Evolutionary conservation across 306 rosid genomes (phyloP), one percentile per base, ranked within the genome.

Genomic region (Quercus wislizeni): DNA sequence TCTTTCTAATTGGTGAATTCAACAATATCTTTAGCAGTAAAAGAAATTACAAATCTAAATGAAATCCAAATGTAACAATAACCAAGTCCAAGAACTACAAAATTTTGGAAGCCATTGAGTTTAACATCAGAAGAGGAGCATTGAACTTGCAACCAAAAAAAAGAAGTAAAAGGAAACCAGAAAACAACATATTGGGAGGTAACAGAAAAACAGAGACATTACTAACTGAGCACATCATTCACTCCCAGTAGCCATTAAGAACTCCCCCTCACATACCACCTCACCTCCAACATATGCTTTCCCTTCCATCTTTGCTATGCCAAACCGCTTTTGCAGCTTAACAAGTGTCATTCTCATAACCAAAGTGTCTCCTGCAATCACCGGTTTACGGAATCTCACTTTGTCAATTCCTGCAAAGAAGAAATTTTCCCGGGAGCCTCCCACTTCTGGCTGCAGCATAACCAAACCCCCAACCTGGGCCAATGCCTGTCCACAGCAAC

Each of bases 381-480:
- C 97, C 0, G 97, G 97, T 83, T 91, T 94, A 33, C 98, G 87
- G 71, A 94, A 94, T 76, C 97, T 86, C 71, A 91, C 97, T 91
- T 87, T 92, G 86, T 94, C 98, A 43, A 94, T 91, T 82, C 98
- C 98, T 4, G 97, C 97, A 63, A 94, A 92, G 93, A 92, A 91
- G 91, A 94, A 94, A 73, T 84, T 92, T 3, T 88, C 92, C 2
- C 90, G 97, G 64, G 97, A 92, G 27, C 97, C 97, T 74, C 98
- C 98, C 64, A 89, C 94, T 76, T 94, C 97, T 2, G 94, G 97
- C 83, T 91, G 94, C 90, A 91, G 86, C 97, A 94, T 94, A n/a
- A 94, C 93, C 77, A 94, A 71, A 69, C 97, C 98, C 25, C 98
- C 98, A 73, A 91, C 97, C 81, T 94, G 98, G 62, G 98, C 98